Evolutionary conservation across 768 basidiomycete species (phyloP).

Genomic region (Boletus barrowsii): DNA sequence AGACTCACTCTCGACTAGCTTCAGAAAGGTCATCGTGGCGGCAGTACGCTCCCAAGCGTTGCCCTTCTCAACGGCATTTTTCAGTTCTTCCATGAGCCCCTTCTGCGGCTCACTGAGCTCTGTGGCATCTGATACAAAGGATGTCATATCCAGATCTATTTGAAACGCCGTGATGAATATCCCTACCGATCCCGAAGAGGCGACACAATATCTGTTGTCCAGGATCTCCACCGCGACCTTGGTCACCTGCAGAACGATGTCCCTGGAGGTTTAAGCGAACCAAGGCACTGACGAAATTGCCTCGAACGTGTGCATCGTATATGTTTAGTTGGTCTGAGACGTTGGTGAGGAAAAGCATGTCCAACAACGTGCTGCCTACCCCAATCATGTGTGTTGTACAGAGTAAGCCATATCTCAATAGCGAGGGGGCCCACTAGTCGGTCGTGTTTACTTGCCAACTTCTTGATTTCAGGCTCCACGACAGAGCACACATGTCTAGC

Average conservation of each 20-base stretch:
- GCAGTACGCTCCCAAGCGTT: slow-evolving; percentile 18
- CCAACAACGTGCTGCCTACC: not conserved
- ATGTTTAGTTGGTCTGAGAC: slow-evolving; percentile 10
- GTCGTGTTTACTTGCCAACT: slow-evolving; percentile 8
- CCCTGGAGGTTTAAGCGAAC: not conserved
- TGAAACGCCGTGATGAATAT: not conserved
- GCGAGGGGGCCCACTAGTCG: slow-evolving; percentile 19
- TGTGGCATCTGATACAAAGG: not conserved
- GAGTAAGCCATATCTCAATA: slow-evolving; percentile 18
- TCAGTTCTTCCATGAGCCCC: slow-evolving; percentile 13
- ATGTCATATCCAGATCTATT: not conserved
- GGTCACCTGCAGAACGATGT: not conserved
- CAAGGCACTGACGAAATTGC: slow-evolving; percentile 17
- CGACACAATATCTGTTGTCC: slow-evolving; percentile 2
- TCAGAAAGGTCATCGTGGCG: slow-evolving; percentile 23
- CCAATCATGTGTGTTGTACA: slow-evolving; percentile 4
- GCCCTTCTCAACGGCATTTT: not conserved
- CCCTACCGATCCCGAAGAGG: slow-evolving; percentile 21
- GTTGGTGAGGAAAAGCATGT: not conserved
- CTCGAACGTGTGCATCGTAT: slow-evolving; percentile 6
- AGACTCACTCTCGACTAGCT: slow-evolving; percentile 19
- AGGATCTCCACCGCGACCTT: not conserved
- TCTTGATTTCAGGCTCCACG: slow-evolving; percentile 14
- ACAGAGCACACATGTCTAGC: not conserved
- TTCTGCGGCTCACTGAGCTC: not conserved